A percentile compares a stretch with the other conserved stretches of the same genome.
Conservation (phyloP, 345 rosid species). For the Hibiscus trionum region DNA sequence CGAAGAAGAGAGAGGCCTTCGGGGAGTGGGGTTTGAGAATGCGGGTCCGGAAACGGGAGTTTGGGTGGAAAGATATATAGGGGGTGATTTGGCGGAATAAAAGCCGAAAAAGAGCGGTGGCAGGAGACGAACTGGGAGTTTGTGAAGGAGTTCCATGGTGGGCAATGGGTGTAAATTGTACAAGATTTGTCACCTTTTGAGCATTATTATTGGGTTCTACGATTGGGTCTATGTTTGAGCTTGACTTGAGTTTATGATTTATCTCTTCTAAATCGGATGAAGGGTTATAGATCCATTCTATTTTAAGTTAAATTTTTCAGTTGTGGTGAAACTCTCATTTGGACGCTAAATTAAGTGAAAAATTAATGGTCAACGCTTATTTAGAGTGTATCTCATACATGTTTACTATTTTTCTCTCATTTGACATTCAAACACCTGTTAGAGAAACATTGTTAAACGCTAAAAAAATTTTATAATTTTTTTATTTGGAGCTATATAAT, state of each 20-base stretch:
- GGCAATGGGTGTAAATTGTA: background rate
- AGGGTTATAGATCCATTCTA: no score
- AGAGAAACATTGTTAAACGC: no score
- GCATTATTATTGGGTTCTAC: background rate
- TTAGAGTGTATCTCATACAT: no score
- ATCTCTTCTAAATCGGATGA: no score
- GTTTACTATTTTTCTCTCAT: no score
- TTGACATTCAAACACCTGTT: no score
- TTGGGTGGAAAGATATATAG: constrained; percentile 17
- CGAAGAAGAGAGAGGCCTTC: constrained; percentile 30
- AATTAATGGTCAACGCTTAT: no score
- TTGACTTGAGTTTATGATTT: background rate
- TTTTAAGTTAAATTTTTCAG: no score
- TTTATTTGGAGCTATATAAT: no score
- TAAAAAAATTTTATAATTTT: no score
- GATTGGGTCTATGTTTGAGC: background rate
- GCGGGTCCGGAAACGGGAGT: constrained; percentile 6
- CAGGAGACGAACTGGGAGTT: constrained; percentile 45
- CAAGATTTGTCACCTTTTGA: background rate
- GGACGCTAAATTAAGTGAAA: no score
- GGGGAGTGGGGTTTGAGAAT: constrained; percentile 7
- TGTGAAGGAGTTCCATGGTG: constrained; percentile 47
- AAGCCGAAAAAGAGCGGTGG: constrained; percentile 37
- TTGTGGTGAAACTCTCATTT: no score
- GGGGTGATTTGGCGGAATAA: constrained; percentile 4